Evolutionary conservation across 768 basidiomycete genomes (phyloP), one percentile per base, ranked within the genome.

Genomic region (Melanogaster broomeanus): DNA sequence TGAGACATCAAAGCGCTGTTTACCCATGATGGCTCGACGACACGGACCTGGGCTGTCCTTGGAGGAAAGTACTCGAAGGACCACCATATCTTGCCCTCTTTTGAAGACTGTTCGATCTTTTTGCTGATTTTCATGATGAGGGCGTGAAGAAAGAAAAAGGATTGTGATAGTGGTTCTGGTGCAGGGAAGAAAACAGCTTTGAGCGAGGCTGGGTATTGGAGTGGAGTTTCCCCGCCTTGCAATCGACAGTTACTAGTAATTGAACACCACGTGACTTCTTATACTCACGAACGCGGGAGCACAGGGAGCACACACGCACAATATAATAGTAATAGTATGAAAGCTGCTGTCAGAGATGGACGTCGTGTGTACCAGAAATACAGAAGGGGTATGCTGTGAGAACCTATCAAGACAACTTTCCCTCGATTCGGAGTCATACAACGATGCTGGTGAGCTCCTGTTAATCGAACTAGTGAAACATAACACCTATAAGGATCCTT

Each of bases 61-160:
- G 92, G 95, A 50, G 97, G 96, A 64, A 99, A 98, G 74, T 94
- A 98, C 68, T 99, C 96, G 68, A 99, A 98, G 33, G 92, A 94
- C 95, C 95, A 99, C 89, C 94, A 97, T 53, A 91, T 74, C 63
- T 92, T 85, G 57, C 88, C 86, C 61, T 96, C 89, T 67, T 88
- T 86, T 54, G 83, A 74, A 42, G 90, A 90, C 69, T 91, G 84
- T 57, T 86, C 79, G 40, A 98, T 91, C 77, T 96, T 98, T 72
- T 94, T 84, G 61, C 87, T 93, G 70, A 98, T 92, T 82, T 89
- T 96, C 93, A 97, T 97, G 72, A 39, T 37, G 46, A 38, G 30
- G 39, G 12, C 11, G 61, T 61, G 61, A 57, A 56, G 30, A 53
- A 65, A 49, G 57, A 16, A 55, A 56, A 57, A n/a, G n/a, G 57